Base-by-base conservation (phyloP, 345 rosid species). In the Sonneratia caseolaris region DNA sequence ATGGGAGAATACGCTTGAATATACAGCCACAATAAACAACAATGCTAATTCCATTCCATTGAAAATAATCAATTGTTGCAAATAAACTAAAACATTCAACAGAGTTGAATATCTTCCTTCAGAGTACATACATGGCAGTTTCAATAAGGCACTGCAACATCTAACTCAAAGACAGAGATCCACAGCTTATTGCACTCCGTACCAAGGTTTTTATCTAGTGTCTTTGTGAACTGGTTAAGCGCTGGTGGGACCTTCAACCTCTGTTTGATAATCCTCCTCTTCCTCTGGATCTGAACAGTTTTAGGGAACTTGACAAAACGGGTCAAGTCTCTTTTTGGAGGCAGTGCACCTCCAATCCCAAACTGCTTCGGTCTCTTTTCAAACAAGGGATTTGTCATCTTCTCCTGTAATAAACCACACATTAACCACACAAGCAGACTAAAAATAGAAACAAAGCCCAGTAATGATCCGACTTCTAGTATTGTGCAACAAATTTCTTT, bases 201-300 rank as follows among this genome's bases (percentile, higher is more conserved):
- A 90, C 97, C 97, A 3, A 88, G 86, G 67, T 89, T 89, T 83
- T 91, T 93, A 84, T 93, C 98, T 7, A 91, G 90, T 21, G 98
- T 85, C 84, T 93, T 93, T 62, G 97, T 93, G 81, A 91, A 93
- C 79, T 91, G 97, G 74, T 89, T 91, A 64, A 91, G 76, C 24
- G 97, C 86, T 0, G 97, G 97, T 4, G 98, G 96, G 47, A 93
- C 96, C 91, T 93, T 93, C 81, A 93, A 77, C 70, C 98, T 82
- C 79, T 85, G 92, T 82, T 79, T 90, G 45, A 93, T 82, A 65
- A 93, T 86, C 79, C 97, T 87, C 78, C 84, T 91, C 77, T 89
- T 86, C 83, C 97, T 87, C 71, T 91, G 96, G 69, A 89, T 89
- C 12, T 86, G 84, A 77, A 89, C 89, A 3, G 82, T 70, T 68